Evolutionary conservation across 305 asterid genomes (phyloP).

Genomic region (Caryopteris hybrid): DNA sequence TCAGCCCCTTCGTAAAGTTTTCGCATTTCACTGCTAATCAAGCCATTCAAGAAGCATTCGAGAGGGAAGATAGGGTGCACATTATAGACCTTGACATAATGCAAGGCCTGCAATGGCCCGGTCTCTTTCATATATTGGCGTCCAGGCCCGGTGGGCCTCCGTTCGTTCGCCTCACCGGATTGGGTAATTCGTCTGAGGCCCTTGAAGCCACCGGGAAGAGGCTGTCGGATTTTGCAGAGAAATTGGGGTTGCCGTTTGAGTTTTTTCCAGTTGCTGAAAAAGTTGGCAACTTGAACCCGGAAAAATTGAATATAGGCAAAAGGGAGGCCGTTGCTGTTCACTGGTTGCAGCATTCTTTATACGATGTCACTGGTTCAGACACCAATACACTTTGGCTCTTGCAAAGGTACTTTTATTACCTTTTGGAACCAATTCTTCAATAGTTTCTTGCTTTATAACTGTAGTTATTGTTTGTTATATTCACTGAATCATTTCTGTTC

Average conservation of each 20-base stretch:
- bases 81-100: conserved; percentile 91
- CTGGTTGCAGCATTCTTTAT: conserved; percentile 95
- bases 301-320: conserved; percentile 58
- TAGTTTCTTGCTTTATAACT: background rate
- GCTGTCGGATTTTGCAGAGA: conserved; percentile 80
- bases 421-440: background rate
- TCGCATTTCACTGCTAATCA: conserved; percentile 97
- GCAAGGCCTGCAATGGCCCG: conserved; percentile 99
- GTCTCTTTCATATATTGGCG: conserved; percentile 84
- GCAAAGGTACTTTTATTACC: conserved; percentile 54
- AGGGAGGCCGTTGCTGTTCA: conserved; percentile 98
- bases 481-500: background rate
- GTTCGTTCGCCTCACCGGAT: conserved; percentile 76
- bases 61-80: conserved; percentile 91
- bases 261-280: conserved; percentile 74
- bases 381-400: conserved; percentile 69
- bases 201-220: conserved; percentile 93
- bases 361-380: conserved; percentile 93
- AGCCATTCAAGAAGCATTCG: conserved; percentile 96
- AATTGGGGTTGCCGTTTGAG: conserved; percentile 82
- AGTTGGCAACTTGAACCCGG: conserved; percentile 72
- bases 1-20: conserved; percentile 89
- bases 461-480: background rate
- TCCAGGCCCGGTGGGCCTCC: conserved; percentile 95
- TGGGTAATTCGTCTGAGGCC: conserved; percentile 80